Percentiles rank a stretch among this genome's conserved stretches.
Evolutionary conservation across 2,329 filamentous ascomycete genomes (phyloP).

Genomic region (Ustulina deusta): DNA sequence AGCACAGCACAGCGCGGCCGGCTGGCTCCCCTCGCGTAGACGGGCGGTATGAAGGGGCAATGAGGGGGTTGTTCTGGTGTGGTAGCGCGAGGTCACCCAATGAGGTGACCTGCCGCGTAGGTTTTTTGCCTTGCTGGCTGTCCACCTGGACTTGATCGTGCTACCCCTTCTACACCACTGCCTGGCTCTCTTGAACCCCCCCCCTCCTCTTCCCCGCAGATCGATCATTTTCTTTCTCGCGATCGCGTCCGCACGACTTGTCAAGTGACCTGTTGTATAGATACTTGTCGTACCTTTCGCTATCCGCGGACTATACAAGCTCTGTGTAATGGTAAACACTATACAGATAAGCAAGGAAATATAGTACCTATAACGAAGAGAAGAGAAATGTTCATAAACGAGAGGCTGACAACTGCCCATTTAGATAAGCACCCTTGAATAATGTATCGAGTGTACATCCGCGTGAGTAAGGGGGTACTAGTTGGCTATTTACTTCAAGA

Average conservation of each 20-base stretch:
- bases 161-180: neutral
- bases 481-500: too few species aligned
- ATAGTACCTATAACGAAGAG: too few species aligned
- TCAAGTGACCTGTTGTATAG: neutral
- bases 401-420: too few species aligned
- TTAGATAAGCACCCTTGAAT: too few species aligned
- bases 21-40: neutral
- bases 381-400: too few species aligned
- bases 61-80: neutral
- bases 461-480: too few species aligned
- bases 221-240: neutral
- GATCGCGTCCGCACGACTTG: neutral
- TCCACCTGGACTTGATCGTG: neutral
- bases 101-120: neutral
- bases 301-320: neutral
- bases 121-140: neutral
- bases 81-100: constrained; percentile 12
- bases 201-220: neutral
- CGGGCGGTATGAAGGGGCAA: neutral
- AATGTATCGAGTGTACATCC: too few species aligned
- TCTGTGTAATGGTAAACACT: neutral
- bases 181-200: neutral
- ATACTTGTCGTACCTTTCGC: neutral
- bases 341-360: too few species aligned
- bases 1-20: too few species aligned